Base-by-base conservation (phyloP, 208 protist genomes). In the Leishmania arabica region DNA sequence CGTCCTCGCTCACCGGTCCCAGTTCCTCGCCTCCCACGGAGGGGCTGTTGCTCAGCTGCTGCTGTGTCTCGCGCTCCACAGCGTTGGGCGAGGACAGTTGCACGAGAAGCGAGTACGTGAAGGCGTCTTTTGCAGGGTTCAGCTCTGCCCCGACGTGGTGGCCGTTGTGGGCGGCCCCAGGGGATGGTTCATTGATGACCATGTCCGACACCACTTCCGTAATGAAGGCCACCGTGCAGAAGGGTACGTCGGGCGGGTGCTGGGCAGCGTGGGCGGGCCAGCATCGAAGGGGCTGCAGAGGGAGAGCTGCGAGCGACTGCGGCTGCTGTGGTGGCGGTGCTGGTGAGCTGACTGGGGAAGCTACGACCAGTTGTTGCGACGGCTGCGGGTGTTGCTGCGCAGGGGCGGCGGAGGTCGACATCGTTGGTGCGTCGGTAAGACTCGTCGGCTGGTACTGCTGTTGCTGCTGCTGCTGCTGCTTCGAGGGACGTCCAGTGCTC, bases 181-280 rank as follows among this genome's bases (percentile, higher is more conserved):
- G 69, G 45, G 45, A 19, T 73, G 69, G 7, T 54, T 92, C 89
- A 75, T 90, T 86, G 73, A 94, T 90, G 17, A 91, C 77, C 77
- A 94, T 84, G 62, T 94, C 90, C 1, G 88, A 92, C 6, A 90
- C 83, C 17, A 94, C 90, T n/a, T 86, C 86, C 13, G 82, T 86
- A 79, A 94, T 90, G 79, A 92, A 89, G 69, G 87, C 88, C 13
- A 84, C 71, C 0, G 90, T 94, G 75, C 60, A 49, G 64, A 94
- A 94, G 3, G 86, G 84, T 9, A 70, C 73, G 49, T 86, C 68
- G 15, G 78, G 62, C 21, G 66, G 73, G 27, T 71, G 60, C n/a
- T 75, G 58, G 1, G 72, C 68, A 31, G 73, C 69, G 72, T 89
- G 79, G 4, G 65, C 60, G 21, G 79, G 79, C 71, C 85, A 83